Base-by-base conservation (phyloP, 805 yeast genomes). In the Suhomyces kilbournensis region DNA sequence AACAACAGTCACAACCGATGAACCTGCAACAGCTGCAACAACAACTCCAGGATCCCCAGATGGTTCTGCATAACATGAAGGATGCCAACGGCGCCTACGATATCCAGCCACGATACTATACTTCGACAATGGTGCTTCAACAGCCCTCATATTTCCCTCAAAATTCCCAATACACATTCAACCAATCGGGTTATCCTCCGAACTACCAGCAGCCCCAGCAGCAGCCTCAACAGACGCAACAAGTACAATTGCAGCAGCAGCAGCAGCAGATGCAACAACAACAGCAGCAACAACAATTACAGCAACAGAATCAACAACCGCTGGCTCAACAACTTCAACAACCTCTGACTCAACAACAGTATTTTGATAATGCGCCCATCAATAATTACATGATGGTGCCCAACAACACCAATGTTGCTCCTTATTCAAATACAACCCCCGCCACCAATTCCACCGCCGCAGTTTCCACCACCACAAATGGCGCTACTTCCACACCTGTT, bases 381-480 rank as follows among this genome's bases (percentile, higher is more conserved):
- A 61, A 60, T 45, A 64, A 62, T 49, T 64, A 64, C 50, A 51
- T 64, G 32, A 48, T 65, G 50, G 60, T 65, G 10, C 67, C 64
- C 47, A 56, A 50, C 45, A 46, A 28, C 44, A 35, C 46, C 10
- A 38, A 40, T 19, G 46, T 46, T 9, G 42, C 48, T 15, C 25
- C 48, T 5, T 49, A 50, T 55, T 34, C 45, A 38, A 50, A 44
- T 28, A 45, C 39, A 48, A 46, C 35, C 14, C 25, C 14, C 51
- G 14, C 49, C 46, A 51, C 52, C 55, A 26, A 48, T 26, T 30
- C 23, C 42, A 46, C 35, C 48, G 47, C 32, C 14, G 42, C 49
- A 15, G 54, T 42, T 46, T 26, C 32, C 19, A 49, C 47, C 19
- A 48, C 57, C 8, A 44, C 51, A 55, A 44, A 46, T 26, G 48